Conservation (phyloP, 768 basidiomycete genomes). For the Leccinum truebloodii region DNA sequence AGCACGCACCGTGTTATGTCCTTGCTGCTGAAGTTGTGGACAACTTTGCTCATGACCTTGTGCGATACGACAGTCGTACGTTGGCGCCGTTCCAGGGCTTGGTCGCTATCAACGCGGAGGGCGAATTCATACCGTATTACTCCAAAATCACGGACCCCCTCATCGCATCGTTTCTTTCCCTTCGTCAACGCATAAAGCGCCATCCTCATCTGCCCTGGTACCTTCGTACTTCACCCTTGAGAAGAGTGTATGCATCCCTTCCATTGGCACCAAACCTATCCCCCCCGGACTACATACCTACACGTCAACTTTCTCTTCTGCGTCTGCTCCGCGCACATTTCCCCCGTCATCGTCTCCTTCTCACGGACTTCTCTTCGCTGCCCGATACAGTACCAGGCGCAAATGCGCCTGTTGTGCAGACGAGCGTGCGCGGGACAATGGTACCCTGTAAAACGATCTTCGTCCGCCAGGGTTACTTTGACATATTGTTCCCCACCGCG, state of each 20-base stretch:
- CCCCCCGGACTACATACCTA: conserved; percentile 87
- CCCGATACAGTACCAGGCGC: conserved; percentile 73
- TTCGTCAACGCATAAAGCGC: conserved; percentile 61
- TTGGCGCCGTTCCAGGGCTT: conserved; percentile 82
- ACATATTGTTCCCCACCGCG: conserved; percentile 97
- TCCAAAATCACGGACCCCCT: conserved; percentile 84
- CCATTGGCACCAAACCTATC: conserved; percentile 94
- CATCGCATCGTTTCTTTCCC: conserved; percentile 71
- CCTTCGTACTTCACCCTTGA: conserved; percentile 53
- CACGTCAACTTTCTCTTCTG: conserved; percentile 83
- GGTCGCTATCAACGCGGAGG: conserved; percentile 73
- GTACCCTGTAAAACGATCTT: conserved; percentile 89
- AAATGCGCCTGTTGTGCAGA: conserved; percentile 93
- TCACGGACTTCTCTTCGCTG: conserved; percentile 89
- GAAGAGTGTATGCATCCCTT: conserved; percentile 64
- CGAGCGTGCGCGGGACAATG: conserved; percentile 79
- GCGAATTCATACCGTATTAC: conserved; percentile 85
- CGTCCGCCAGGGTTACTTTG: conserved; percentile 95
- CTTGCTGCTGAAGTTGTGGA: conserved; percentile 97
- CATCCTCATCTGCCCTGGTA: conserved; percentile 59
- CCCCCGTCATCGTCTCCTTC: conserved; percentile 89
- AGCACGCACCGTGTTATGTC: conserved; percentile 87
- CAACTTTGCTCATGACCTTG: conserved; percentile 94
- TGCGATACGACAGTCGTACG: conserved; percentile 84
- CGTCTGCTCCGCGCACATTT: conserved; percentile 80